phyloP scores from a whole-genome alignment of 2,329 filamentous ascomycete genomes.

The Calonectria montana region DNA sequence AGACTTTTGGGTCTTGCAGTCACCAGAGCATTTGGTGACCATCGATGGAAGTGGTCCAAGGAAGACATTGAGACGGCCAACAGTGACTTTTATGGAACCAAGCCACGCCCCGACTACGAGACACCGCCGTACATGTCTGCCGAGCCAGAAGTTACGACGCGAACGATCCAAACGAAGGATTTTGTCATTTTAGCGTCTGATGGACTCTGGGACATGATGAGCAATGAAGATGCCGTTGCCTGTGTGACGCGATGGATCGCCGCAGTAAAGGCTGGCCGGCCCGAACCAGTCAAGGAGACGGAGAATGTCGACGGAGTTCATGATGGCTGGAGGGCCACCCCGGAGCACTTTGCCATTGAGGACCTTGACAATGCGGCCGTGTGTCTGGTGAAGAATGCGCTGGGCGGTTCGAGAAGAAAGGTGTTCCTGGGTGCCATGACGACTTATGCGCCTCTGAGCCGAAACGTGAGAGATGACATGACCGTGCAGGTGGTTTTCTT shows the following conservation, averaged over 20 bases:
- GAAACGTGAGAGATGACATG: conserved; percentile 76
- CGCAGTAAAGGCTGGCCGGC: conserved; percentile 39
- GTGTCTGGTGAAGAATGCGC: conserved; percentile 82
- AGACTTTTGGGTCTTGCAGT: conserved; percentile 71
- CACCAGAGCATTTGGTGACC: conserved; percentile 76
- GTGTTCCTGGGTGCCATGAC: conserved; percentile 80
- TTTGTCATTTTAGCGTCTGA: conserved; percentile 77
- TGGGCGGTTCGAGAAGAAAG: conserved; percentile 80
- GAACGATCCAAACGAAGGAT: conserved; percentile 57
- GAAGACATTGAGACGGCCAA: conserved; percentile 49
- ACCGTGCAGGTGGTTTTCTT: conserved; percentile 86
- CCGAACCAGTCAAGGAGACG: conserved; percentile 37
- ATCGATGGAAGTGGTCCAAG: conserved; percentile 74
- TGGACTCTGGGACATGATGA: conserved; percentile 73
- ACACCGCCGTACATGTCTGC: conserved; percentile 77
- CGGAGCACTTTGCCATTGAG: conserved; percentile 76
- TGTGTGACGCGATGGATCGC: conserved; percentile 67
- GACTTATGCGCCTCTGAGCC: conserved; percentile 75
- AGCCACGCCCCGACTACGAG: conserved; percentile 54
- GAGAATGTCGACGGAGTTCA: conserved; percentile 31
- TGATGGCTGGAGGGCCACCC: conserved; percentile 41
- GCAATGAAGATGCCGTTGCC: conserved; percentile 66
- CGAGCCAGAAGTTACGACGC: conserved; percentile 72
- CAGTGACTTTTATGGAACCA: conserved; percentile 62
- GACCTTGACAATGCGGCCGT: conserved; percentile 82